A percentile compares a stretch with the other conserved stretches of the same genome.
Evolutionary conservation across 352 stramenopile species (phyloP).

Genomic region (Poterioochromonas sp.): DNA sequence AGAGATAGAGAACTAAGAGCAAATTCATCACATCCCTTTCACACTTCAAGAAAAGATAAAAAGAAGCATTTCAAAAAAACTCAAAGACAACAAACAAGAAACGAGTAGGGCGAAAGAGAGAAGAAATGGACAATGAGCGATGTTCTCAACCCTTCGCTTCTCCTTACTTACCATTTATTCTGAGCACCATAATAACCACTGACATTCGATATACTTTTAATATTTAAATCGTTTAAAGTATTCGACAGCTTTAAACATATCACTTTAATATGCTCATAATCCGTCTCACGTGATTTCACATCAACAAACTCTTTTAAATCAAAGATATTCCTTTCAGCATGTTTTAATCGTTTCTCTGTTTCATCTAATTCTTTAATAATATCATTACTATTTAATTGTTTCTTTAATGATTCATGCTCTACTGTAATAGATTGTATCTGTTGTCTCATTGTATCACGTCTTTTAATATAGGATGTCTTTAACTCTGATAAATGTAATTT

Average conservation of each 20-base stretch:
- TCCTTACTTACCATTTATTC: too few species aligned
- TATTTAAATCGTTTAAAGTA: slow-evolving; percentile 52
- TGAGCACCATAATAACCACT: too few species aligned
- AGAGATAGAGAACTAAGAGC: too few species aligned
- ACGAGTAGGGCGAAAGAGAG: too few species aligned
- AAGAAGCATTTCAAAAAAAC: too few species aligned
- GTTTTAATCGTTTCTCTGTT: slow-evolving; percentile 29
- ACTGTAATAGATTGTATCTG: slow-evolving; percentile 57
- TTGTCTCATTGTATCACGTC: slow-evolving; percentile 67
- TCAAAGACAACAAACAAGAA: too few species aligned
- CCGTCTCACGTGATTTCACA: slow-evolving; percentile 69
- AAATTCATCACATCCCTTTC: too few species aligned
- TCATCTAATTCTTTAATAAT: background rate
- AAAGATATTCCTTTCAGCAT: slow-evolving; percentile 56
- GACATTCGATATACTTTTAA: too few species aligned
- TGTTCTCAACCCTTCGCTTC: too few species aligned
- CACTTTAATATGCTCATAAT: slow-evolving; percentile 72
- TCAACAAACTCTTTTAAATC: slow-evolving; percentile 72
- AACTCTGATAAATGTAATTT: slow-evolving; percentile 48
- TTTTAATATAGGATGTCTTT: slow-evolving; percentile 66
- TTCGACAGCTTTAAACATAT: slow-evolving; percentile 62
- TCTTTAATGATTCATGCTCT: slow-evolving; percentile 12
- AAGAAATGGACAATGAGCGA: too few species aligned
- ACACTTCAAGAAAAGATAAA: too few species aligned
- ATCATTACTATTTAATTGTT: background rate